These are phyloP conservation scores for Pichia sp. DNA, from an alignment of 1,139 yeast genomes.

Conservation along the genomic window DNA sequence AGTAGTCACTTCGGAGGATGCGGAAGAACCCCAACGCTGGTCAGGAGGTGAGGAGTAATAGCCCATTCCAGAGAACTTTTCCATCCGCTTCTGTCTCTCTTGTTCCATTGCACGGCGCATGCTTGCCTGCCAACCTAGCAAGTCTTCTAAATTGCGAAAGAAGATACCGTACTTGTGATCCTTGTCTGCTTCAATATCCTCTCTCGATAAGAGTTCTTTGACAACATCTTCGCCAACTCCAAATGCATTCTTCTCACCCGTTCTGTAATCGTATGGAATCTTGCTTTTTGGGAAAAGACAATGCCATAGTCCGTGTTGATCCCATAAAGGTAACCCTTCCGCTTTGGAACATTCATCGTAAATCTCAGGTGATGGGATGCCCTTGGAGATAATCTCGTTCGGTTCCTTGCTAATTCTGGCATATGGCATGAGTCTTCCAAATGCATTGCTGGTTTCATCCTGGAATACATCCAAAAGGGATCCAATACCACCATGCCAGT, in stretches of 20 bases:
- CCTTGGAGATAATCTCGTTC: slow-evolving; percentile 47
- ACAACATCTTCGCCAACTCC: slow-evolving; percentile 21
- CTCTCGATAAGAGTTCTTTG: slow-evolving; percentile 25
- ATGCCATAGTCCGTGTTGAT: slow-evolving; percentile 74
- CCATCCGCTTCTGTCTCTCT: too few relatives aligned
- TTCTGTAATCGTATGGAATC: slow-evolving; percentile 25
- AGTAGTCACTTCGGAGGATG: too few relatives aligned
- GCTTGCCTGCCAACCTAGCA: slow-evolving; percentile 58
- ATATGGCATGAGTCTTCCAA: slow-evolving; percentile 4
- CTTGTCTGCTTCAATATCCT: slow-evolving; percentile 35
- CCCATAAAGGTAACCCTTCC: slow-evolving; percentile 74
- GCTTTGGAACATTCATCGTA: slow-evolving; percentile 57
- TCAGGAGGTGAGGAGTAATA: too few relatives aligned
- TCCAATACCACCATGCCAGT: slow-evolving; percentile 8
- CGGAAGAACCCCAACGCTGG: too few relatives aligned
- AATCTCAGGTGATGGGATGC: slow-evolving; percentile 54
- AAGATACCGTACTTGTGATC: slow-evolving; percentile 35
- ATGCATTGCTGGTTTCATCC: slow-evolving; percentile 2
- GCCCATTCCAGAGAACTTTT: too few relatives aligned
- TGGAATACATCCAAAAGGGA: slow-evolving; percentile 1
- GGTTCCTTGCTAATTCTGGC: slow-evolving; percentile 12
- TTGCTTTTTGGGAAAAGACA: slow-evolving; percentile 66
- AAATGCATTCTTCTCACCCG: slow-evolving; percentile 4
- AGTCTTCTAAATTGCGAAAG: slow-evolving; percentile 59
- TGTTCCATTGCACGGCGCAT: slow-evolving; percentile 35